phyloP scores from a whole-genome alignment of 1,139 yeast species.

The Hansenula lynferdii region DNA sequence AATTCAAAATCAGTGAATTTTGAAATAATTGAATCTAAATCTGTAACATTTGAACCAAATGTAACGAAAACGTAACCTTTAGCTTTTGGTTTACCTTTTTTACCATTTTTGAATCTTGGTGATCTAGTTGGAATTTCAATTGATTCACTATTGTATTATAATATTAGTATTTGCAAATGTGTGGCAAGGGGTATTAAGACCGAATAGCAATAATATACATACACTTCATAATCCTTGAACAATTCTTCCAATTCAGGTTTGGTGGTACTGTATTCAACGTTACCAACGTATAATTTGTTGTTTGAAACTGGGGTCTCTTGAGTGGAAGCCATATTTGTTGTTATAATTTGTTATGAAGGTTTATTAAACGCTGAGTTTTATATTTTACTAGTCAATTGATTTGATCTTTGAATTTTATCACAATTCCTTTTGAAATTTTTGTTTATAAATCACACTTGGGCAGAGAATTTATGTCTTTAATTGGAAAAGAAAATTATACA shows the following conservation, averaged over 20 bases:
- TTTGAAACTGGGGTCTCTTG: not conserved
- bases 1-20: slow-evolving; percentile 20
- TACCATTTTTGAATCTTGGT: slow-evolving; percentile 7
- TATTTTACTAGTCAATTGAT: no score
- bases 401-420: no score
- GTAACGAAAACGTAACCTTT: slow-evolving; percentile 22
- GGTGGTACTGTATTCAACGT: slow-evolving; percentile 19
- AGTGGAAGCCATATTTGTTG: not conserved
- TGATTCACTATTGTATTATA: slow-evolving; percentile 1
- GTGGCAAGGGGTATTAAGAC: not conserved
- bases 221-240: slow-evolving; percentile 18
- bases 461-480: no score
- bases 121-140: slow-evolving; percentile 16
- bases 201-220: no score
- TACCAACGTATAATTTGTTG: slow-evolving; percentile 21
- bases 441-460: no score
- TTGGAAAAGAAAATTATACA: no score
- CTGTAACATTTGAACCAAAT: slow-evolving; percentile 12
- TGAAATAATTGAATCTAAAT: slow-evolving; percentile 17
- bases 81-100: slow-evolving; percentile 8
- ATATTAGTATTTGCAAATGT: not conserved
- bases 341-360: no score
- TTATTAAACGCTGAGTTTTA: no score
- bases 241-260: slow-evolving; percentile 18
- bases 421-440: no score